Evolutionary conservation across 805 yeast species (phyloP).

Genomic region (Candida suzukii): DNA sequence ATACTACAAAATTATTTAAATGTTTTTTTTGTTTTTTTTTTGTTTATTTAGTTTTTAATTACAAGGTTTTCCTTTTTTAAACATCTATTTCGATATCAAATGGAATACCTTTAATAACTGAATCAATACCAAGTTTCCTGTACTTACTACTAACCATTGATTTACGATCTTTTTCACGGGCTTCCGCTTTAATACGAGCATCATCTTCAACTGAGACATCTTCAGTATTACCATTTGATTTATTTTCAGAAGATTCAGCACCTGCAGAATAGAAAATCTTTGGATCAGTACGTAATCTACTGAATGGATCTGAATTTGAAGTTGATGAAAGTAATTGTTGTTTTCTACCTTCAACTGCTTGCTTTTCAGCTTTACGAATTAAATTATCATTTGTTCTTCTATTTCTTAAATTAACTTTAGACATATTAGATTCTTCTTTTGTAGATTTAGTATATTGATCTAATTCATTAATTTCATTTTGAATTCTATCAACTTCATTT

Average conservation of each 20-base stretch:
- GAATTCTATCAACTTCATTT: conserved; percentile 37
- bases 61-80: too few species aligned
- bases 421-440: conserved; percentile 41
- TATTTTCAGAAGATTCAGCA: conserved; percentile 35
- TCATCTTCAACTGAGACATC: conserved; percentile 37
- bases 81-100: conserved; percentile 20
- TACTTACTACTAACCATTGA: conserved; percentile 21
- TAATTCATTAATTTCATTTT: conserved; percentile 33
- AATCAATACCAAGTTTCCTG: conserved; percentile 24
- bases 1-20: neutral
- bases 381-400: conserved; percentile 71
- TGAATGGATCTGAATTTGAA: conserved; percentile 62
- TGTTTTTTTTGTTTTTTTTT: neutral
- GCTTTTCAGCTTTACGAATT: conserved; percentile 73
- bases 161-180: conserved; percentile 13
- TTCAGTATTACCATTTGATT: conserved; percentile 18
- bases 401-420: conserved; percentile 77
- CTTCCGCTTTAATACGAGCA: conserved; percentile 35
- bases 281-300: conserved; percentile 82
- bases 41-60: too few species aligned
- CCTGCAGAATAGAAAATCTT: conserved; percentile 58
- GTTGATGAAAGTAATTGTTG: conserved; percentile 34
- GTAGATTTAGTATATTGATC: conserved; percentile 27
- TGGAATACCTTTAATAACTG: conserved; percentile 20
- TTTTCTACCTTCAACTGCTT: conserved; percentile 49